Base-by-base conservation (phyloP, 108 stramenopile species). In the Schizochytrium sp. region DNA sequence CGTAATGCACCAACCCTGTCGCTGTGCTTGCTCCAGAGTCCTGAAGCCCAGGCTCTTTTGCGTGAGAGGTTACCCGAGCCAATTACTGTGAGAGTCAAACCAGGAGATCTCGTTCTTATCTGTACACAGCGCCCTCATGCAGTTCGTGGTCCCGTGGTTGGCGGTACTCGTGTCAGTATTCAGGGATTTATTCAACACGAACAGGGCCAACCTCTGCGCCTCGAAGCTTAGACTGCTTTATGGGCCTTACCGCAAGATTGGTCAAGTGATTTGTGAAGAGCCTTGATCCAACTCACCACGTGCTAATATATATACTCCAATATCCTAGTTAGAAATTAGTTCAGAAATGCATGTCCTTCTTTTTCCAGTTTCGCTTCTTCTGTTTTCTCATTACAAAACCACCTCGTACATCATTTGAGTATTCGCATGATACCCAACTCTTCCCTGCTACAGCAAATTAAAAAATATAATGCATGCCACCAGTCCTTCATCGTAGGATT, bases 41-140 rank as follows among this genome's bases (percentile, higher is more conserved):
- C 90, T 28, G 89, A 89, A 8, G 92, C 88, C 57, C 92, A 92
- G 47, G 88, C 64, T 4, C 13, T 55, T 41, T 89, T 92, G 19
- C 91, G 92, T 41, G 89, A 50, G 19, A 40, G 73, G 44, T 58
- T 92, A 60, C 91, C 91, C 41, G 46, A 50, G 38, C 92, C 92
- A 0, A 28, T 38, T 57, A 15, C 56, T 13, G 61, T 92, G 57
- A 73, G 46, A 44, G 88, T 89, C 41, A 61, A 45, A 44, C 45
- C 90, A 15, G 92, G 92, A 7, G 92, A 92, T 58, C 58, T 92
- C 57, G 89, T 92, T 8, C 50, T 92, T 42, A 40, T 92, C 44
- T 92, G 90, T 47, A 91, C 89, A 4, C 91, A 92, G 90, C 87
- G 92, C 15, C 92, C 92, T 61, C 92, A 92, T 44, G 92, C 91